Evolutionary conservation across 306 rosid species (phyloP).

Genomic region (Carpinus viminea): DNA sequence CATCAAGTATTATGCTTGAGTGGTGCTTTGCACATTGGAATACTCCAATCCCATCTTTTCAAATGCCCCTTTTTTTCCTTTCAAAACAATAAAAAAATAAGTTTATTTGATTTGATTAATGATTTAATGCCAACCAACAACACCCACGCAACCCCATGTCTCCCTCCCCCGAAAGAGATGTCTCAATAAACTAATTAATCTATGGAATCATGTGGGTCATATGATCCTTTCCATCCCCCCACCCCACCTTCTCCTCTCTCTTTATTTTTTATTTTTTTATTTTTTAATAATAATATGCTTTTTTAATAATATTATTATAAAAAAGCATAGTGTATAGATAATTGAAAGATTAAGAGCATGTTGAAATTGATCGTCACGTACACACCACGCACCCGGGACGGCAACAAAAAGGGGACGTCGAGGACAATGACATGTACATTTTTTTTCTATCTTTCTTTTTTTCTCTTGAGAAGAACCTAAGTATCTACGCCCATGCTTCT

Average conservation of each 20-base stretch:
- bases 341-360: constrained; percentile 14
- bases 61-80: constrained; percentile 31
- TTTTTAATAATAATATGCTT: too few species aligned
- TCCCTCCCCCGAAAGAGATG: constrained; percentile 48
- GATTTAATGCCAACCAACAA: constrained; percentile 34
- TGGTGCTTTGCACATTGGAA: constrained; percentile 57
- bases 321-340: neutral
- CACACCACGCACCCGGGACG: constrained; percentile 43
- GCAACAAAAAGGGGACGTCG: constrained; percentile 34
- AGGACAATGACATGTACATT: constrained; percentile 56
- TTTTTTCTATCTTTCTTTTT: constrained; percentile 18
- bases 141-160: constrained; percentile 43
- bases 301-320: too few species aligned
- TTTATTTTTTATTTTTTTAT: neutral
- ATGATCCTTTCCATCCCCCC: constrained; percentile 13
- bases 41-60: constrained; percentile 20
- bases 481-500: constrained; percentile 38
- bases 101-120: neutral
- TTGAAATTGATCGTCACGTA: constrained; percentile 52
- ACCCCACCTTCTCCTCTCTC: constrained; percentile 38
- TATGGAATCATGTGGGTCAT: constrained; percentile 71
- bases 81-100: neutral
- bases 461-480: constrained; percentile 29
- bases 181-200: constrained; percentile 48
- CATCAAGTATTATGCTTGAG: constrained; percentile 40